Percentiles rank a stretch among this genome's conserved stretches.
Evolutionary conservation across 192 early-diverging fungal genomes (phyloP).

Genomic region (Gamsiella multidivaricata): DNA sequence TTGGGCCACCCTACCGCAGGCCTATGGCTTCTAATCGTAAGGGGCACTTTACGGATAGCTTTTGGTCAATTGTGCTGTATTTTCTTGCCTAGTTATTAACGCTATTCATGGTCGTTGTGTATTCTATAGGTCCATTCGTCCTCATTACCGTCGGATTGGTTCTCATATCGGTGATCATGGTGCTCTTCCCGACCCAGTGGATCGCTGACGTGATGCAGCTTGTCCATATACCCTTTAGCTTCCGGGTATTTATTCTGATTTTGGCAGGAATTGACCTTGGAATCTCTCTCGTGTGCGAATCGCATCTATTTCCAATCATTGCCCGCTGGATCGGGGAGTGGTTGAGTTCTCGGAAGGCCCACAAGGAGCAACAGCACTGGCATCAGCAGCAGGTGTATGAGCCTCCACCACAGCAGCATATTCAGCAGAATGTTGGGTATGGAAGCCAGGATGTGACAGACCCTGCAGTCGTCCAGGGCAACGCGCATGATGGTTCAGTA

Average conservation of each 20-base stretch:
- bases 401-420: constrained; percentile 4
- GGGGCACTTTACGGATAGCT: too few species aligned
- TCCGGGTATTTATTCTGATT: constrained; percentile 68
- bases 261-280: constrained; percentile 71
- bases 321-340: constrained; percentile 48
- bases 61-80: too few species aligned
- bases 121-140: constrained; percentile 68
- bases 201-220: constrained; percentile 75
- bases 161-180: constrained; percentile 57
- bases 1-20: constrained; percentile 95
- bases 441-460: constrained; percentile 21
- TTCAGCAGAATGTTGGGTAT: constrained; percentile 7
- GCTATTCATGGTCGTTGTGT: too few species aligned
- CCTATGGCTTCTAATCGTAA: constrained; percentile 89
- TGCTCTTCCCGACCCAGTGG: constrained; percentile 65
- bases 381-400: constrained; percentile 15
- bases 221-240: constrained; percentile 61
- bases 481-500: too few species aligned
- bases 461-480: background rate
- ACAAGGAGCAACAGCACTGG: background rate
- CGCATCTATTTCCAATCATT: constrained; percentile 55
- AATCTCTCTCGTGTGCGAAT: constrained; percentile 59
- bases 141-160: constrained; percentile 70
- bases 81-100: too few species aligned
- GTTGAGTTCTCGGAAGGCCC: constrained; percentile 8